Base-by-base conservation (phyloP, 345 rosid species). In the Boechera divaricarpa region DNA sequence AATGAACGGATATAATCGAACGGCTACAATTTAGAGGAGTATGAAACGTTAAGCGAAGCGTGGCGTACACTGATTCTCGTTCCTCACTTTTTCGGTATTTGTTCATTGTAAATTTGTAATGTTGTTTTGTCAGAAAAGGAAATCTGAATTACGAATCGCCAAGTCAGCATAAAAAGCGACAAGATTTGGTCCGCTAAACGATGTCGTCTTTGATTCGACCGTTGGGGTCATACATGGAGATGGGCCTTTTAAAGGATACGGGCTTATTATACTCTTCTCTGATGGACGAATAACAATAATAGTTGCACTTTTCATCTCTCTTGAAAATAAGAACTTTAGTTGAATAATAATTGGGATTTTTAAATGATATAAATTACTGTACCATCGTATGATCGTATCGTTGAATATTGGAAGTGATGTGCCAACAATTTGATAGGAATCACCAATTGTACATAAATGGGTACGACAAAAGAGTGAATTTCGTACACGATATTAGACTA, bases 81-180 rank as follows among this genome's bases (percentile, higher is more conserved):
- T 21, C 57, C 33, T 38, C 29, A 1, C 78, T 73, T 73, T 78
- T 73, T 67, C 65, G 74, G 49, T 60, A 60, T 78, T 73, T 52
- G 64, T 72, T 66, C 45, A 32, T 51, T 28, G 29, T 21, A 21
- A 21, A 21, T 38, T 56, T 51, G 6, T 2, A 49, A 28, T 69
- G 62, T 63, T 72, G 44, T 67, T 67, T 67, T 72, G 74, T 72
- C 78, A 78, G 81, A 24, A 49, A 72, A 67, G 71, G 28, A 63
- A 74, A 81, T 48, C 76, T 70, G 62, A 41, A 41, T 56, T 66
- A 73, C 79, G 73, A 78, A 44, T 44, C 62, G 82, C 73, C 78
- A 64, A 64, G 77, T 59, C 64, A 73, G 68, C 82, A 31, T 42
- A 66, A 49, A 74, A 70, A 74, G 67, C 70, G 83, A 80, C 80